These are phyloP conservation scores for Hypsizygus ulmarius DNA, from an alignment of 1,284 basidiomycete genomes.

Conservation along the genomic window DNA sequence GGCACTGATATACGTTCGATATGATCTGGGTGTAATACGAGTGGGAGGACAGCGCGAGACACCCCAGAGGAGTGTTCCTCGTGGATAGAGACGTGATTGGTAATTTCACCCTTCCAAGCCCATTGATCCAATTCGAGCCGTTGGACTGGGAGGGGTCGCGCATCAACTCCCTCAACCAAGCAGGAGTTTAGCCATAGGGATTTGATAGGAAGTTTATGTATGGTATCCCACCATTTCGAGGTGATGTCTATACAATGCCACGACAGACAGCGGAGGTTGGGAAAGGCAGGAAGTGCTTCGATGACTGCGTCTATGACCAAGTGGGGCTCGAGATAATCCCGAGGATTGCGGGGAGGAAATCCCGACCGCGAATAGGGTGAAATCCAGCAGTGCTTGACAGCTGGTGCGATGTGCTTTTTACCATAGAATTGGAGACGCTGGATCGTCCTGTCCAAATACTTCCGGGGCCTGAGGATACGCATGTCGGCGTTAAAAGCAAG, in stretches of 20 bases:
- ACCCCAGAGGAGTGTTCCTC: slow-evolving; percentile 27
- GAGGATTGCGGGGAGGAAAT: slow-evolving; percentile 27
- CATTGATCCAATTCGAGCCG: slow-evolving; percentile 34
- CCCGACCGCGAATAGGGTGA: slow-evolving; percentile 30
- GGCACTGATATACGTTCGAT: slow-evolving; percentile 30
- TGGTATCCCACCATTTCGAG: slow-evolving; percentile 27
- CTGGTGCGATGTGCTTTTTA: slow-evolving; percentile 30
- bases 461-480: slow-evolving; percentile 27
- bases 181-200: slow-evolving; percentile 34
- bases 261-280: slow-evolving; percentile 29
- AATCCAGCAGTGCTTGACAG: slow-evolving; percentile 34
- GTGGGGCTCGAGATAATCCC: slow-evolving; percentile 30
- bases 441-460: slow-evolving; percentile 28
- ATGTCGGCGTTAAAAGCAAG: slow-evolving; percentile 27
- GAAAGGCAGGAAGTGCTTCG: slow-evolving; percentile 29
- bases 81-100: slow-evolving; percentile 31
- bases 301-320: slow-evolving; percentile 32
- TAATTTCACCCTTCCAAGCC: slow-evolving; percentile 31
- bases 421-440: slow-evolving; percentile 31
- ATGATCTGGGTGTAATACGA: slow-evolving; percentile 28
- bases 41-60: slow-evolving; percentile 21
- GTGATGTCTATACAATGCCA: slow-evolving; percentile 35
- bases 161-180: slow-evolving; percentile 17
- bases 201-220: slow-evolving; percentile 26
- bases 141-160: slow-evolving; percentile 18